phyloP scores from a whole-genome alignment of 2,329 filamentous ascomycete genomes.

The Sclerotinia glacialis region DNA sequence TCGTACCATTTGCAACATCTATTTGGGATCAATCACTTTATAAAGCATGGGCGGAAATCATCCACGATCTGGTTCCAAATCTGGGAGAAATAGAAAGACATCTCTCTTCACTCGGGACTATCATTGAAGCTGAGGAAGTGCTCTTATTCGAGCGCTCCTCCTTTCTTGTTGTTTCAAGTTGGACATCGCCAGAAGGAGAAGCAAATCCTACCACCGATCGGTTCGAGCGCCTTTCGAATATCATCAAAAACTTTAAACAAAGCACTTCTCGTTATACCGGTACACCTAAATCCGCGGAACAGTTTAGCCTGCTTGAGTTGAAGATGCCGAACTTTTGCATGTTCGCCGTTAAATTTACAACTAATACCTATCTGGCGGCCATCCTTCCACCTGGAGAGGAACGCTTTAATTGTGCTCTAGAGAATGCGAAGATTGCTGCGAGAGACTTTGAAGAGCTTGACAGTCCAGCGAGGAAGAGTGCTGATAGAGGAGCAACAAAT shows the following conservation, averaged over 20 bases:
- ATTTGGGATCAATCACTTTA: constrained; percentile 99
- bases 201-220: constrained; percentile 88
- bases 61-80: constrained; percentile 96
- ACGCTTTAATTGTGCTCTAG: constrained; percentile 82
- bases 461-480: constrained; percentile 44
- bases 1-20: constrained; percentile 89
- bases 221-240: constrained; percentile 92
- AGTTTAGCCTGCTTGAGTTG: constrained; percentile 78
- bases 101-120: constrained; percentile 74
- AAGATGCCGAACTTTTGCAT: constrained; percentile 82
- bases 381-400: constrained; percentile 89
- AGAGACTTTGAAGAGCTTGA: constrained; percentile 73
- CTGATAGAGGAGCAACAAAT: constrained; percentile 34
- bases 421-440: constrained; percentile 85
- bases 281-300: constrained; percentile 75
- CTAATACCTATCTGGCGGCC: constrained; percentile 94
- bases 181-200: constrained; percentile 71
- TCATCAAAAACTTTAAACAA: constrained; percentile 98
- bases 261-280: constrained; percentile 71
- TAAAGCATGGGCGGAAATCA: constrained; percentile 97
- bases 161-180: constrained; percentile 92
- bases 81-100: constrained; percentile 83
- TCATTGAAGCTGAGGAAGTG: constrained; percentile 90
- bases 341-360: constrained; percentile 93
- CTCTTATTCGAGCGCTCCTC: constrained; percentile 94